Evolutionary conservation across 176 grass and related monocot genomes (phyloP).

Genomic region (Lolium rigidum): DNA sequence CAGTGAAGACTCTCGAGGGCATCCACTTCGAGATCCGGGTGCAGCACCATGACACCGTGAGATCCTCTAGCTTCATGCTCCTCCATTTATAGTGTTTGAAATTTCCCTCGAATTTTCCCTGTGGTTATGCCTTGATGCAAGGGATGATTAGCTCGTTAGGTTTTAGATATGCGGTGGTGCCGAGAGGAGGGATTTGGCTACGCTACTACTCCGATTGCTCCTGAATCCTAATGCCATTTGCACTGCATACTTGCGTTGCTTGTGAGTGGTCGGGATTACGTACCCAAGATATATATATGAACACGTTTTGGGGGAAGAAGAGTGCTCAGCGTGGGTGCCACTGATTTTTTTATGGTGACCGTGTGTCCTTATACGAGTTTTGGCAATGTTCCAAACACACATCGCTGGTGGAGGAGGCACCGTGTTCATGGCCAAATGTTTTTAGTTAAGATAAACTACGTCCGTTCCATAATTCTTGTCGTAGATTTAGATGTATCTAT

Average conservation of each 20-base stretch:
- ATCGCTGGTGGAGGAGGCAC: not conserved
- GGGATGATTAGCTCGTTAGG: too few relatives aligned
- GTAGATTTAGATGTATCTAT: not conserved
- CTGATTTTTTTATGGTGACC: not conserved
- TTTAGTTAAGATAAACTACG: not conserved
- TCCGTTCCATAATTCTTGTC: too few relatives aligned
- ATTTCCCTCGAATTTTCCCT: not conserved
- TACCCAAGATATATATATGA: not conserved
- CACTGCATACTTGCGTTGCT: too few relatives aligned
- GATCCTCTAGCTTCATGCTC: slow-evolving; percentile 3
- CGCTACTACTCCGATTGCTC: too few relatives aligned
- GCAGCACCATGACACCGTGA: slow-evolving; percentile 79
- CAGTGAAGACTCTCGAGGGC: slow-evolving; percentile 95
- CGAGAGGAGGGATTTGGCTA: too few relatives aligned
- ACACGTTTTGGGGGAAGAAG: not conserved
- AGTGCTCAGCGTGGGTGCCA: not conserved
- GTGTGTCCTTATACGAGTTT: not conserved
- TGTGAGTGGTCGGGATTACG: too few relatives aligned
- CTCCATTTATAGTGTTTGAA: slow-evolving; percentile 3
- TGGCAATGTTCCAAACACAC: not conserved
- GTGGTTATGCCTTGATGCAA: too few relatives aligned
- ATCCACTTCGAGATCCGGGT: slow-evolving; percentile 89
- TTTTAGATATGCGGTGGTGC: too few relatives aligned
- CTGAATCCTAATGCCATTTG: too few relatives aligned
- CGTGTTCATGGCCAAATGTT: not conserved